Conservation (phyloP, 345 rosid genomes). For the Salix udensis region DNA sequence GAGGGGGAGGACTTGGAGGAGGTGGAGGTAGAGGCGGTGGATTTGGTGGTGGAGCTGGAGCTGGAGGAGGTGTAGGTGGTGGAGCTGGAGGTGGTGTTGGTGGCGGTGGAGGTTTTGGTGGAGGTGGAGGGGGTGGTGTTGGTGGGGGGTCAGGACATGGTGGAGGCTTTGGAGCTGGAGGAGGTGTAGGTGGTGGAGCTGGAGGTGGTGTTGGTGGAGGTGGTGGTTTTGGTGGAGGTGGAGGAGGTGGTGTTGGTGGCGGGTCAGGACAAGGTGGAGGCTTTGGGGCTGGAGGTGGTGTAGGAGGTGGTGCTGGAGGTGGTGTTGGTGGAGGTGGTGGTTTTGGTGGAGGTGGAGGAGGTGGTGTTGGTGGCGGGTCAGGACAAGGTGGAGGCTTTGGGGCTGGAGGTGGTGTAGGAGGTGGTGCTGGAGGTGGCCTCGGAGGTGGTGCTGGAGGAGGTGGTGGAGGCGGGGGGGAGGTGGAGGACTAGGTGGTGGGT, state of each 20-base stretch:
- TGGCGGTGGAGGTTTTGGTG: slow-evolving; percentile 29
- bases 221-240: slow-evolving; percentile 42
- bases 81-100: slow-evolving; percentile 20
- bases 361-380: slow-evolving; percentile 4
- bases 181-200: slow-evolving; percentile 27
- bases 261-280: neutral
- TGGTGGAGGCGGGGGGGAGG: slow-evolving; percentile 3
- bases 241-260: slow-evolving; percentile 2
- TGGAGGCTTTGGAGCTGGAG: slow-evolving; percentile 1
- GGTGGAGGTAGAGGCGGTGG: neutral
- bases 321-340: slow-evolving; percentile 3
- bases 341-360: neutral
- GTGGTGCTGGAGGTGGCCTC: neutral
- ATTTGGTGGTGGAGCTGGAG: slow-evolving; percentile 10
- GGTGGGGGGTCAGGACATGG: neutral
- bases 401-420: slow-evolving; percentile 11
- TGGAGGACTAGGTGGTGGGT: slow-evolving; percentile 6
- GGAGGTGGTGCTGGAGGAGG: slow-evolving; percentile 10
- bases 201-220: slow-evolving; percentile 43
- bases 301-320: neutral
- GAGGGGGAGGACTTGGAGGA: slow-evolving; percentile 7
- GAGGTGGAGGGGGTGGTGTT: neutral
- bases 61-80: slow-evolving; percentile 13
- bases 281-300: slow-evolving; percentile 11
- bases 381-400: slow-evolving; percentile 6